These are phyloP conservation scores for Globisporangium takayamanum DNA, from an alignment of 352 stramenopile genomes.

Conservation along the genomic window DNA sequence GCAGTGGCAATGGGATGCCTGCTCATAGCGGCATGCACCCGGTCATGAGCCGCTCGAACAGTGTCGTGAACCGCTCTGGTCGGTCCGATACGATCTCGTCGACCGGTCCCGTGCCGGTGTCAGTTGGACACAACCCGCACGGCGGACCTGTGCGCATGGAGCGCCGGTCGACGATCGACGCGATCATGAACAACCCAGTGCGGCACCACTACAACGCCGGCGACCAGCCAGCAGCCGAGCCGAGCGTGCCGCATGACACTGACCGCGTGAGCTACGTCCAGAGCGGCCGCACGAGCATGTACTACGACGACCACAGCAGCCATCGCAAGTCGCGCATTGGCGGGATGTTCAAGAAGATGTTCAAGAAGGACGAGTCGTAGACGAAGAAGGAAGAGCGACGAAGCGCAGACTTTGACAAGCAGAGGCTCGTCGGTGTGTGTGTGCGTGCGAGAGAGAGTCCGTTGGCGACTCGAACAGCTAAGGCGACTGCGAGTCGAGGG, in stretches of 20 bases:
- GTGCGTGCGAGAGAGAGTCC: no score
- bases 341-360: slow-evolving; percentile 89
- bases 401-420: no score
- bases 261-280: slow-evolving; percentile 21
- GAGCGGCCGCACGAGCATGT: slow-evolving; percentile 36
- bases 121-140: slow-evolving; percentile 30
- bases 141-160: slow-evolving; percentile 18
- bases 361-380: slow-evolving; percentile 68
- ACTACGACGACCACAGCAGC: slow-evolving; percentile 49
- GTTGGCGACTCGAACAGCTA: no score
- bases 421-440: no score
- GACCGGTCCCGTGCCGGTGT: slow-evolving; percentile 51
- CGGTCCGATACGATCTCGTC: slow-evolving; percentile 63
- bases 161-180: slow-evolving; percentile 36
- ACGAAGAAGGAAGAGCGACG: no score
- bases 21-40: slow-evolving; percentile 5
- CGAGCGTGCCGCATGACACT: slow-evolving; percentile 12
- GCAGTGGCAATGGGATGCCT: not conserved
- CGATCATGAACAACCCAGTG: slow-evolving; percentile 43
- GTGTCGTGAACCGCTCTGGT: slow-evolving; percentile 26
- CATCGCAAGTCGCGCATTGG: slow-evolving; percentile 76
- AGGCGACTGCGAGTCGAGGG: no score
- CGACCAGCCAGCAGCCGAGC: not conserved
- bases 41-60: slow-evolving; percentile 12
- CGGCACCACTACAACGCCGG: slow-evolving; percentile 11